Conservation (phyloP, 345 rosid genomes). For the Syzygium aromaticum region DNA sequence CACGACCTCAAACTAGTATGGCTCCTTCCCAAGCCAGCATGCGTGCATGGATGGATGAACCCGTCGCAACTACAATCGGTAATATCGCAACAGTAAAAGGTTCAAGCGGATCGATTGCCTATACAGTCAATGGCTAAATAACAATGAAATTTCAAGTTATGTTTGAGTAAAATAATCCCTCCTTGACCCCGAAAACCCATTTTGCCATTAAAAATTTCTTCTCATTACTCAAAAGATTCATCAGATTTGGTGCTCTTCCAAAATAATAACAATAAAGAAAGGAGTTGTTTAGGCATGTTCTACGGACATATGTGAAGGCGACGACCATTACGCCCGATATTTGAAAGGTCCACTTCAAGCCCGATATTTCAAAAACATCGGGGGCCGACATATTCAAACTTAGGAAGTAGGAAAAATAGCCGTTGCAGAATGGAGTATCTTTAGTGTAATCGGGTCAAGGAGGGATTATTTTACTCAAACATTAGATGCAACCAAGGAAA, state of each 20-base stretch:
- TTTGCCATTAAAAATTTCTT: background rate
- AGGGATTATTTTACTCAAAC: background rate
- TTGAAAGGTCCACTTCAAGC: background rate
- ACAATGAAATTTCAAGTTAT: background rate
- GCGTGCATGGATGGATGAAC: background rate
- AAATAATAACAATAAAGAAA: background rate
- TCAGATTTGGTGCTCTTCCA: background rate
- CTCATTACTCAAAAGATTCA: background rate
- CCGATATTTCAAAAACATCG: background rate
- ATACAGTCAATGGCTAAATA: background rate
- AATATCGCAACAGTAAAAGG: accelerated
- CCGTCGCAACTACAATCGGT: background rate
- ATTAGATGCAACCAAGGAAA: background rate
- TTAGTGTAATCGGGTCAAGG: background rate
- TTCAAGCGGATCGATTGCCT: accelerated
- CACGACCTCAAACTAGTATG: background rate
- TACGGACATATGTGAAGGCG: background rate
- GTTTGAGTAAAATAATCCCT: too few species aligned
- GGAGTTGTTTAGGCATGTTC: background rate
- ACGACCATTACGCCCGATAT: background rate
- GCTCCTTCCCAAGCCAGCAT: accelerated
- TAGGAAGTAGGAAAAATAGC: background rate
- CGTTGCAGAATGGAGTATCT: background rate
- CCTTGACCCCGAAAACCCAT: background rate
- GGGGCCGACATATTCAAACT: background rate